Percentiles rank a stretch among this genome's conserved stretches.
Evolutionary conservation across 2,329 filamentous ascomycete genomes (phyloP).

Genomic region (Diaporthe capsici): DNA sequence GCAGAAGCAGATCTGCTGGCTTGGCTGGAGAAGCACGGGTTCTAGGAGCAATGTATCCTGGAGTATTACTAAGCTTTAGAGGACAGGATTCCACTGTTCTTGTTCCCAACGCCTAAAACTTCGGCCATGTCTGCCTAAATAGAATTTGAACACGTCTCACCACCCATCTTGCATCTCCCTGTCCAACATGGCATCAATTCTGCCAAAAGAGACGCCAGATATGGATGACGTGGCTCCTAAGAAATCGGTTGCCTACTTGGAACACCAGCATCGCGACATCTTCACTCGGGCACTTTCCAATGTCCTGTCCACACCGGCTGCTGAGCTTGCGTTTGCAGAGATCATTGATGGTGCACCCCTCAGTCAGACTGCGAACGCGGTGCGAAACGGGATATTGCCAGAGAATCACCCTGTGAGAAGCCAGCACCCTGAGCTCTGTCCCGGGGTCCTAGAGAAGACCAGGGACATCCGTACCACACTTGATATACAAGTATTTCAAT

Average conservation of each 20-base stretch:
- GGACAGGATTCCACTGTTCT: not conserved
- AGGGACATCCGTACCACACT: not conserved
- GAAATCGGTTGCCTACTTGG: not conserved
- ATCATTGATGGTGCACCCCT: constrained; percentile 28
- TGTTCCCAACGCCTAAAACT: not conserved
- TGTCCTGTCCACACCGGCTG: not conserved
- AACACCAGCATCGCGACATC: not conserved
- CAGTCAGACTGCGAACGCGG: not conserved
- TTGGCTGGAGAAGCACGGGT: not conserved
- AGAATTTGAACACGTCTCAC: not conserved
- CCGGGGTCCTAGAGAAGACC: constrained; percentile 32
- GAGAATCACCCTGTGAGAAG: not conserved
- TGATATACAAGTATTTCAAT: not conserved
- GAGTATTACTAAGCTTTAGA: not conserved
- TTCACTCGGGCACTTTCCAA: constrained; percentile 13
- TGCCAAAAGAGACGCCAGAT: not conserved
- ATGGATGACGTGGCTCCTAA: too few relatives aligned
- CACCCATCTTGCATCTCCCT: too few relatives aligned
- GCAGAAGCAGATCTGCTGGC: not conserved
- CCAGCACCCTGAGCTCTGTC: constrained; percentile 37
- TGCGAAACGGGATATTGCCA: not conserved
- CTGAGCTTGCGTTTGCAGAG: constrained; percentile 3
- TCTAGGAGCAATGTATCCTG: not conserved
- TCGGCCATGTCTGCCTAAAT: not conserved
- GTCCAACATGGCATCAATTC: not conserved